These are phyloP conservation scores for Pyrenophora seminiperda DNA, from an alignment of 2,329 filamentous ascomycete species.

Conservation along the genomic window DNA sequence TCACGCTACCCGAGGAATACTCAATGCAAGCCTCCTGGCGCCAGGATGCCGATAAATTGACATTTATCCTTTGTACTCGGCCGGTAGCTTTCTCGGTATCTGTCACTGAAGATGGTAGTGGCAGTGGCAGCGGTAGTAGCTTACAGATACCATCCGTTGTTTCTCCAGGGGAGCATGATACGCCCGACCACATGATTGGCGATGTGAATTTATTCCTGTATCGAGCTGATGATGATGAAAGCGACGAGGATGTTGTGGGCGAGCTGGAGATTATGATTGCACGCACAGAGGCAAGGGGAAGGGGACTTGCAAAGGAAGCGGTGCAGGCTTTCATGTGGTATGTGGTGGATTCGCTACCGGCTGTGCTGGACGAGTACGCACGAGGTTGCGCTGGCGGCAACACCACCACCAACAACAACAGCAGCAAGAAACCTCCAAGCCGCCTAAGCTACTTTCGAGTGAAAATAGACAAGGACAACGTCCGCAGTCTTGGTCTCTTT, in stretches of 20 bases:
- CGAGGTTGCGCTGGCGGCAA: too few species aligned
- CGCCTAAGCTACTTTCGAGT: constrained; percentile 59
- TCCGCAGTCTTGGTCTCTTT: constrained; percentile 64
- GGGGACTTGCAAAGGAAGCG: constrained; percentile 68
- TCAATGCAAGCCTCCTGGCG: constrained; percentile 91
- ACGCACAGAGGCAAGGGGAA: constrained; percentile 58
- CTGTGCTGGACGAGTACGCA: constrained; percentile 64
- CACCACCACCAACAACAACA: constrained; percentile 14
- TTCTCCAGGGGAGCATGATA: constrained; percentile 54
- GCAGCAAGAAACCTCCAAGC: constrained; percentile 7
- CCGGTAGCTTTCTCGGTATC: background rate
- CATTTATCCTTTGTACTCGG: constrained; percentile 76
- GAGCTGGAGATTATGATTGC: constrained; percentile 92
- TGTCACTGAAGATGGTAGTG: too few species aligned
- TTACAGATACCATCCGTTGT: background rate
- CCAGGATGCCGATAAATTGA: constrained; percentile 80
- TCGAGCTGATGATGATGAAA: constrained; percentile 24
- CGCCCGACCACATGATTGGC: constrained; percentile 55
- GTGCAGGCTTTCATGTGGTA: constrained; percentile 73
- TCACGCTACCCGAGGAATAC: constrained; percentile 82
- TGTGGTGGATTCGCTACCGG: constrained; percentile 58
- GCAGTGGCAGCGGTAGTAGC: constrained; percentile 1
- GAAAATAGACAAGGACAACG: constrained; percentile 65
- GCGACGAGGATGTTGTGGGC: constrained; percentile 56
- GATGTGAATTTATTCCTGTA: constrained; percentile 73